Conservation (phyloP, 768 basidiomycete species). For the Sistotremastrum suecicum region DNA sequence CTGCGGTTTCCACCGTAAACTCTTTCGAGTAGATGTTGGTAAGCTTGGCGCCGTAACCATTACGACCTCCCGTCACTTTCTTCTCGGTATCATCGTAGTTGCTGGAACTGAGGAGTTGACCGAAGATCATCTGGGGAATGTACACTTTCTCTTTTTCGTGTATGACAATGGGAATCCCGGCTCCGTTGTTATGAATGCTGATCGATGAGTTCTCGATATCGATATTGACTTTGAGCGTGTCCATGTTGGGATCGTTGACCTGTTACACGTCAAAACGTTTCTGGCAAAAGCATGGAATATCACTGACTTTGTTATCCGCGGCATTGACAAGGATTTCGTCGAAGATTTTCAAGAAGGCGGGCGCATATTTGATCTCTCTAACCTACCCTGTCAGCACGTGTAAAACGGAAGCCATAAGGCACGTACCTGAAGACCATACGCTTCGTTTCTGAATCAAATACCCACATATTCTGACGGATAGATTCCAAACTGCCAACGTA, state of each 20-base stretch:
- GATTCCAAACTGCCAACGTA: slow-evolving; percentile 96
- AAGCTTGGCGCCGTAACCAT: slow-evolving; percentile 96
- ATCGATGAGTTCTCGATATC: slow-evolving; percentile 75
- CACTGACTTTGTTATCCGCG: slow-evolving; percentile 89
- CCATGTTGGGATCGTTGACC: slow-evolving; percentile 91
- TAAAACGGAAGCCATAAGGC: not conserved
- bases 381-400: not conserved
- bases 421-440: slow-evolving; percentile 74
- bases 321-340: slow-evolving; percentile 99
- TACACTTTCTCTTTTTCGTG: slow-evolving; percentile 87
- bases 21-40: slow-evolving; percentile 97
- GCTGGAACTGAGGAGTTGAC: slow-evolving; percentile 83
- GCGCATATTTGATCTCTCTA: slow-evolving; percentile 60
- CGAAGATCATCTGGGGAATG: slow-evolving; percentile 96
- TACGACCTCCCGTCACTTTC: slow-evolving; percentile 95
- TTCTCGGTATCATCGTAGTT: slow-evolving; percentile 99
- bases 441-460: slow-evolving; percentile 71
- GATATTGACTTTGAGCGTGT: slow-evolving; percentile 77
- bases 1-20: slow-evolving; percentile 92
- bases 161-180: slow-evolving; percentile 93
- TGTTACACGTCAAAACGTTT: slow-evolving; percentile 16
- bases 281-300: not conserved
- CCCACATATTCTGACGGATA: slow-evolving; percentile 84
- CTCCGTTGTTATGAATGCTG: slow-evolving; percentile 90
- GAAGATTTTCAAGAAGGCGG: slow-evolving; percentile 98